A percentile compares a stretch with the other conserved stretches of the same genome.
Evolutionary conservation across 129 eudicot species (phyloP).

Genomic region (Artemisia argyi): DNA sequence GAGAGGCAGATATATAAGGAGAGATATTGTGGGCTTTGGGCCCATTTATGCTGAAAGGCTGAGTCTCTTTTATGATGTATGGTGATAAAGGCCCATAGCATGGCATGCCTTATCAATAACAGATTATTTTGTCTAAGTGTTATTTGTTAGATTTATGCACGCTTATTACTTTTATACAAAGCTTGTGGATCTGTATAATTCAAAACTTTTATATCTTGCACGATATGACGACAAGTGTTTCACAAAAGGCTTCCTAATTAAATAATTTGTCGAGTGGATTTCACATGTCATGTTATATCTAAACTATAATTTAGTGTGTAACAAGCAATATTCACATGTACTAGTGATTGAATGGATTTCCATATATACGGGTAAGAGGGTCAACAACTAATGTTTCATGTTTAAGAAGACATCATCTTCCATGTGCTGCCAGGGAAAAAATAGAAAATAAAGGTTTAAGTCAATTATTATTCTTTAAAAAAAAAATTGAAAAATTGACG

Average conservation of each 20-base stretch:
- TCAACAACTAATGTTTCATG: conserved; percentile 15
- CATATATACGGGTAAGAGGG: conserved; percentile 4
- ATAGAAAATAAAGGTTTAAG: conserved; percentile 30
- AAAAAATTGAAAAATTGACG: too few species aligned
- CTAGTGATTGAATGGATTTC: not conserved
- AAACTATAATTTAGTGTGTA: too few species aligned
- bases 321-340: too few species aligned
- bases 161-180: too few species aligned
- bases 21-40: too few species aligned
- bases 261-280: too few species aligned
- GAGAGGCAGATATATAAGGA: too few species aligned
- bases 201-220: not conserved
- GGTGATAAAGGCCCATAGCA: conserved; percentile 34
- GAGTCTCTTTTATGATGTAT: conserved; percentile 26
- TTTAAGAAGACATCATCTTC: conserved; percentile 27
- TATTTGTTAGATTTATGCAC: conserved; percentile 13
- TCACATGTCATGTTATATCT: too few species aligned
- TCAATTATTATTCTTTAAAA: conserved; percentile 41
- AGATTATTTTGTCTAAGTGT: conserved; percentile 25
- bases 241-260: too few species aligned
- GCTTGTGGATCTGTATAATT: too few species aligned
- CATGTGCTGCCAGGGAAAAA: conserved; percentile 31
- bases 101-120: conserved; percentile 38
- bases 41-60: too few species aligned
- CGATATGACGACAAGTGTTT: not conserved